A percentile compares a stretch with the other conserved stretches of the same genome.
phyloP scores from a whole-genome alignment of 495 filamentous ascomycete genomes.

The Penicillium egyptiacum region DNA sequence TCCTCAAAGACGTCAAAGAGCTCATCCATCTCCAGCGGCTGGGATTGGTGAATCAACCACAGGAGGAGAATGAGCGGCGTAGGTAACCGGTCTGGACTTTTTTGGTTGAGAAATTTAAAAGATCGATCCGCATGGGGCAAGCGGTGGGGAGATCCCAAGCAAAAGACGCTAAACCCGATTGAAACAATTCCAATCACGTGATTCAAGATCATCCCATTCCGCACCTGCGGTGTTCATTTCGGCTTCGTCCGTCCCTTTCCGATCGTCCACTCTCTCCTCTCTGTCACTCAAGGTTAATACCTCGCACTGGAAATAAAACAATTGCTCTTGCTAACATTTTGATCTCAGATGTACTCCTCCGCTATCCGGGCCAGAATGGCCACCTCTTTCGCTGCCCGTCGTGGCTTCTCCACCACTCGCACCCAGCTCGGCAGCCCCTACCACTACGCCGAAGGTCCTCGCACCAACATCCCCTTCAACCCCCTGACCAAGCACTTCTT shows the following conservation, averaged over 20 bases:
- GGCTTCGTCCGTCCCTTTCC: constrained; percentile 32
- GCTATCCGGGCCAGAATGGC: constrained; percentile 67
- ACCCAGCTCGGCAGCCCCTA: constrained; percentile 84
- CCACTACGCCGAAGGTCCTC: constrained; percentile 97
- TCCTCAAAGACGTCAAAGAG: constrained; percentile 85
- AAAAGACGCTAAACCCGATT: constrained; percentile 17
- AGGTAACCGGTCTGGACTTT: constrained; percentile 19
- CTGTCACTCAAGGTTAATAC: constrained; percentile 37
- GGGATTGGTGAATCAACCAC: constrained; percentile 17
- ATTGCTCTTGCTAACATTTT: constrained; percentile 3
- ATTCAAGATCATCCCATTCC: constrained; percentile 26
- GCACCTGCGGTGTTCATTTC: constrained; percentile 30
- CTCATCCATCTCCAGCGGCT: constrained; percentile 63
- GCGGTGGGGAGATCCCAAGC: constrained; percentile 24
- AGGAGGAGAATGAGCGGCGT: constrained; percentile 12
- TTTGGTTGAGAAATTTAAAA: constrained; percentile 40
- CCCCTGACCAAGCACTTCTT: constrained; percentile 81
- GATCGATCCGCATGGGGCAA: constrained; percentile 26
- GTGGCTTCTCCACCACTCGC: constrained; percentile 90
- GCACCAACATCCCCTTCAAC: constrained; percentile 95
- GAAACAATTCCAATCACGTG: constrained; percentile 27
- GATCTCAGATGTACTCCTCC: constrained; percentile 78
- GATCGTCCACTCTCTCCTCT: constrained; percentile 34
- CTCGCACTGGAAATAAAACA: constrained; percentile 5
- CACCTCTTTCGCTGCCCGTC: constrained; percentile 69